These are phyloP conservation scores for Solanum bulbocastanum DNA, from an alignment of 257 asterid genomes.

Conservation along the genomic window DNA sequence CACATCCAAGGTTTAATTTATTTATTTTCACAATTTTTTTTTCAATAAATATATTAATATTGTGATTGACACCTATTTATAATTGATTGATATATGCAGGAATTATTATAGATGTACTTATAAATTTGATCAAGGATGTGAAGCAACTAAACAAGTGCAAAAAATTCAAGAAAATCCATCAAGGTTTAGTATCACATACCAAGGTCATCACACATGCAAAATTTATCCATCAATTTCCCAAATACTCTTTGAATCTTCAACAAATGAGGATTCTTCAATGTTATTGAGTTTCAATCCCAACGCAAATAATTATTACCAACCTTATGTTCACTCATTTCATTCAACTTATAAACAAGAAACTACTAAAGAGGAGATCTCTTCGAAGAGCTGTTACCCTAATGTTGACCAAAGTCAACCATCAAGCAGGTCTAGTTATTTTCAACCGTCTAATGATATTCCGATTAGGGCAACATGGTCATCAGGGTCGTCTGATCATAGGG, in stretches of 20 bases:
- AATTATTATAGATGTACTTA: constrained; percentile 67
- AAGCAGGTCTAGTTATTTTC: neutral
- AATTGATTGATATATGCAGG: constrained; percentile 17
- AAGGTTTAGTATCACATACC: constrained; percentile 34
- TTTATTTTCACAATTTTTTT: neutral
- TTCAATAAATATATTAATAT: neutral
- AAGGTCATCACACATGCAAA: constrained; percentile 44
- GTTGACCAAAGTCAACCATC: neutral
- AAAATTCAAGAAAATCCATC: constrained; percentile 38
- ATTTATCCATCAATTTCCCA: constrained; percentile 5
- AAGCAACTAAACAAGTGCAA: constrained; percentile 59
- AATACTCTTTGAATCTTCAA: constrained; percentile 1
- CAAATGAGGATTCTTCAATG: constrained; percentile 13
- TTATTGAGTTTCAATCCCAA: constrained; percentile 26
- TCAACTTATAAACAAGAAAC: neutral
- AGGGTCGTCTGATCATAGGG: neutral
- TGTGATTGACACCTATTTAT: neutral
- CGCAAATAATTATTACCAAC: neutral
- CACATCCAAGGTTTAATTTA: constrained; percentile 45
- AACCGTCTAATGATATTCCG: neutral
- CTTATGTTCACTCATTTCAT: neutral
- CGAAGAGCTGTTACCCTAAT: neutral
- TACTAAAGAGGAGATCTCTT: neutral
- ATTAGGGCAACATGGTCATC: neutral
- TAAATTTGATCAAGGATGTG: constrained; percentile 55